Base-by-base conservation (phyloP, 2,329 filamentous ascomycete genomes). In the Cladophialophora psammophila region DNA sequence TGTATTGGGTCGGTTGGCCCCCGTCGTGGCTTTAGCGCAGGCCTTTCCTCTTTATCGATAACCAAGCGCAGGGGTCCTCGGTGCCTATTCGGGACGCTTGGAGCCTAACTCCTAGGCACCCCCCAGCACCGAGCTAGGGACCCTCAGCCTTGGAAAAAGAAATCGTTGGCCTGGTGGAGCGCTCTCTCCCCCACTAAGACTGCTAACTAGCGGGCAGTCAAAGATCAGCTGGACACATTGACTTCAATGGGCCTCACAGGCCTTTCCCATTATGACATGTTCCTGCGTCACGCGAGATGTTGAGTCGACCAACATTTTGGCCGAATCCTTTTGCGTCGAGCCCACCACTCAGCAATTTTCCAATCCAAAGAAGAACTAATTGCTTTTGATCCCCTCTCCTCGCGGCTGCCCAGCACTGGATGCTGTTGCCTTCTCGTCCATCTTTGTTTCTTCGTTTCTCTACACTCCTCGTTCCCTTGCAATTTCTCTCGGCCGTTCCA, bases 281-380 rank as follows among this genome's bases (percentile, higher is more conserved):
- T 66, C 66, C 66, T 69, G 66, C 66, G 67, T 69, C 66, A 68
- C 66, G 65, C 69, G 66, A 53, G 59, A 61, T 61, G 69, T 67
- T 67, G 64, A 63, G 36, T 66, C 65, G 67, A 63, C 63, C 69
- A 71, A 71, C 69, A 66, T 63, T 71, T 71, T 71, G 55, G 31
- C 58, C 36, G 13, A n/a, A 64, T 63, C 54, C 54, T 62, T 61
- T 59, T 40, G 31, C 18, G 50, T 53, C 64, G 26, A 63, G 65
- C 67, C 64, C 57, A 67, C 60, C 64, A 65, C 15, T 66, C 60
- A 63, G 40, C 63, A 63, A 32, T 26, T 35, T 18, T 18, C 32
- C 26, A 58, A 58, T 45, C 8, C 45, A 54, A 31, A 12, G 48
- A 18, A 34, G 55, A 18, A 38, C 7, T 18, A 61, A 61, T 40